Conservation (phyloP, 306 rosid genomes). For the Corylus americana region DNA sequence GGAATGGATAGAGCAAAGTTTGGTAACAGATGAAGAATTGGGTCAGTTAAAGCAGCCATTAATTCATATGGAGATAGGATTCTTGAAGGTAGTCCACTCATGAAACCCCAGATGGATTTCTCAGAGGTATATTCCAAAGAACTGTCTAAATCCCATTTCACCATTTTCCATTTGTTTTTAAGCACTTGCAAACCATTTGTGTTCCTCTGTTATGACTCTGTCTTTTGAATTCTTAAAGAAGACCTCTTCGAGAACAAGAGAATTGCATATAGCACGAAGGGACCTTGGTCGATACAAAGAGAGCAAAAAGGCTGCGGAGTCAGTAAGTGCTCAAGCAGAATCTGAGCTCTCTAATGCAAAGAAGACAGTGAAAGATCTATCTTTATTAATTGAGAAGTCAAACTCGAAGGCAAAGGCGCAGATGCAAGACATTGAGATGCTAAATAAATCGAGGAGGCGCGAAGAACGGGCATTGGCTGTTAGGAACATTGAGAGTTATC, state of each 20-base stretch:
- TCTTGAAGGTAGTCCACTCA: conserved; percentile 36
- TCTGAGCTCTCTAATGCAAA: conserved; percentile 54
- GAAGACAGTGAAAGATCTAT: conserved; percentile 47
- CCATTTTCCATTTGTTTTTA: conserved; percentile 12
- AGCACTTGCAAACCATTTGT: not conserved
- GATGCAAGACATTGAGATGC: conserved; percentile 42
- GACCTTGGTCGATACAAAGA: conserved; percentile 54
- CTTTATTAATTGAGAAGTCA: conserved; percentile 50
- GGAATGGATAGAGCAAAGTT: conserved; percentile 53
- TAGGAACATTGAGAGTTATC: conserved; percentile 33
- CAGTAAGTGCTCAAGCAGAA: conserved; percentile 54
- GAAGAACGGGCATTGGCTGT: conserved; percentile 16
- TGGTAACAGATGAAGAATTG: conserved; percentile 46
- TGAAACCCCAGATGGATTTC: conserved; percentile 41
- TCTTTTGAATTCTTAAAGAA: conserved; percentile 24
- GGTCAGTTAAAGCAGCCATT: conserved; percentile 58
- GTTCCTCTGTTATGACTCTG: not conserved
- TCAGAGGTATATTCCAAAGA: conserved; percentile 47
- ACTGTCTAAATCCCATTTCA: conserved; percentile 12
- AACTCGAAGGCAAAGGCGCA: conserved; percentile 32
- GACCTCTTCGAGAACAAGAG: conserved; percentile 59
- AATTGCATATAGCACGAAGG: conserved; percentile 54
- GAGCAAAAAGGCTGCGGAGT: conserved; percentile 50
- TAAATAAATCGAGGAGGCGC: conserved; percentile 35
- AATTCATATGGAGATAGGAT: conserved; percentile 51